These are phyloP conservation scores for Tuber microsphaerosporum DNA, from an alignment of 495 filamentous ascomycete species.

Conservation along the genomic window DNA sequence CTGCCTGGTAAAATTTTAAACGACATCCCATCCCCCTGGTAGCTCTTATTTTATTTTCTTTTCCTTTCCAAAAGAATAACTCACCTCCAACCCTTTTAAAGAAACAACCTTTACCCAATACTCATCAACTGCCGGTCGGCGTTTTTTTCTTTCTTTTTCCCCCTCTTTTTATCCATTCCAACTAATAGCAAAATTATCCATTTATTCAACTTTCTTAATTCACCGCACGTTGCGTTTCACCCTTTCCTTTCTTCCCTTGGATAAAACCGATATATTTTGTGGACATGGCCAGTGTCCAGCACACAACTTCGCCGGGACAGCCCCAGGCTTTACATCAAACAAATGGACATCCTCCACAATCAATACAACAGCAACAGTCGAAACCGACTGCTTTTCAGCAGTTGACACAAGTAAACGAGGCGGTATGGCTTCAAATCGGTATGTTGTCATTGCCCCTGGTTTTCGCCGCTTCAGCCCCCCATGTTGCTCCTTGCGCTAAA, in stretches of 20 bases:
- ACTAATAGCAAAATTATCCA: not conserved
- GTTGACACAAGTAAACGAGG: constrained; percentile 65
- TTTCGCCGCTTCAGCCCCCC: constrained; percentile 20
- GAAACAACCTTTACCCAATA: not conserved
- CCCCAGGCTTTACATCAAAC: constrained; percentile 38
- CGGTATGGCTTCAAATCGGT: constrained; percentile 93
- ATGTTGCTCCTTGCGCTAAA: not conserved
- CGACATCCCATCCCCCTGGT: not conserved
- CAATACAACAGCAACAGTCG: constrained; percentile 52
- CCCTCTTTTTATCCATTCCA: not conserved
- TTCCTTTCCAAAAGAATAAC: not conserved
- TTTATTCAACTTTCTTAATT: not conserved
- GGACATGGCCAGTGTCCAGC: constrained; percentile 34
- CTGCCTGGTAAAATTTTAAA: not conserved
- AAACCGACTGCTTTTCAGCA: constrained; percentile 56
- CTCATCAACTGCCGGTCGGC: not conserved
- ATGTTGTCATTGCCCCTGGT: constrained; percentile 38
- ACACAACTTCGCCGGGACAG: constrained; percentile 38
- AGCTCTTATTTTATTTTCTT: not conserved
- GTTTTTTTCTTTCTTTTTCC: not conserved
- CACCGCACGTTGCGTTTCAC: not conserved
- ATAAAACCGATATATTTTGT: not conserved
- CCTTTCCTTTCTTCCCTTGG: not conserved
- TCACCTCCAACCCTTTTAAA: not conserved
- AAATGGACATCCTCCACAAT: constrained; percentile 41